Evolutionary conservation across 78 protist species (phyloP).

Genomic region (Cavenderia fasciculata): DNA sequence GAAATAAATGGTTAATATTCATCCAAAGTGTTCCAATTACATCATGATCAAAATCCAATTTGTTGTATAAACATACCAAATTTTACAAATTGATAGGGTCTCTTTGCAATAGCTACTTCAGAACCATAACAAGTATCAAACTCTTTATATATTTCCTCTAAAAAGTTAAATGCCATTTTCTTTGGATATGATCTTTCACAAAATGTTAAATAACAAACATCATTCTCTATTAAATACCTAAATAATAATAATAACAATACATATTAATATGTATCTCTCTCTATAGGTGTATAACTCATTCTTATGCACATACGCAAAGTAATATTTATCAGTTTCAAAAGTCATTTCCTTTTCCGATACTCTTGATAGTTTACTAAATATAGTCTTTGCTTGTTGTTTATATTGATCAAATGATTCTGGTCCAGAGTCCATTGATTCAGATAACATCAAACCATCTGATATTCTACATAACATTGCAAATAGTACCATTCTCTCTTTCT

Average conservation of each 20-base stretch:
- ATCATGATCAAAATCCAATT: background rate
- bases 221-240: conserved; percentile 81
- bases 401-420: conserved; percentile 44
- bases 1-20: too few relatives aligned
- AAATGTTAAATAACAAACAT: conserved; percentile 83
- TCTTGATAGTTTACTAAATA: conserved; percentile 47
- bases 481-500: conserved; percentile 40
- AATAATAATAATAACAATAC: background rate
- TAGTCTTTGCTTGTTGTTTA: conserved; percentile 68
- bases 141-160: conserved; percentile 87
- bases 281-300: background rate
- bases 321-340: conserved; percentile 57
- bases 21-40: background rate
- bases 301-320: conserved; percentile 48
- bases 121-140: conserved; percentile 63
- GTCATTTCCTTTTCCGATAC: conserved; percentile 66
- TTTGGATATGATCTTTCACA: conserved; percentile 88
- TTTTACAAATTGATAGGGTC: conserved; percentile 90
- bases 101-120: conserved; percentile 83
- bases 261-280: background rate
- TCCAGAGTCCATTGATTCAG: conserved; percentile 80
- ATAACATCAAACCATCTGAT: conserved; percentile 69
- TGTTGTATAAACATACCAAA: conserved; percentile 76
- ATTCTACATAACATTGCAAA: conserved; percentile 78
- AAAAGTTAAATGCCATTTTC: conserved; percentile 84